Base-by-base conservation (phyloP, 2,329 filamentous ascomycete genomes). In the Colletotrichum echinochloae region DNA sequence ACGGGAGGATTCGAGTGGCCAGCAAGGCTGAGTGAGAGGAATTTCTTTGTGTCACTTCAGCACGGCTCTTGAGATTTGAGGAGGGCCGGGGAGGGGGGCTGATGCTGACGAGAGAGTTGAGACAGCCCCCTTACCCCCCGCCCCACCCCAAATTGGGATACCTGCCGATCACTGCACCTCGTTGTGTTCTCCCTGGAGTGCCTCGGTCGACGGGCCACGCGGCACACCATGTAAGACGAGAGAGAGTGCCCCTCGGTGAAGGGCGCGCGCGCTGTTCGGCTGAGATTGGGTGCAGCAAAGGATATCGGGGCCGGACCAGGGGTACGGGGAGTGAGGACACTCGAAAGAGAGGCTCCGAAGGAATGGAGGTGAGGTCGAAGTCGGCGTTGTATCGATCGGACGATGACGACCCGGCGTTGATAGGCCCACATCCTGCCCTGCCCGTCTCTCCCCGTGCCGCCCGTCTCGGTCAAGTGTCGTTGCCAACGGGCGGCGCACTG, bases 81-180 rank as follows among this genome's bases (percentile, higher is more conserved):
- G n/a, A 39, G n/a, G 30, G n/a, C n/a, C n/a, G 20, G 7, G 30
- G 20, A 5, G 41, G 18, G 18, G 44, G 9, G 8, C 8, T 28
- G n/a, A 49, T 35, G 57, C 57, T 60, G 30, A 60, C 28, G 14
- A 37, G 48, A 51, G n/a, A n/a, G n/a, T n/a, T n/a, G n/a, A n/a
- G 26, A 51, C 26, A 14, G 7, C 8, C 16, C 26, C 23, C n/a
- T 5, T 14, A 33, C 30, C 5, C 37, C 37, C 14, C 37, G 3
- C 3, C 11, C 5, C 16, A 5, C 35, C 11, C 35, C 35, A 14
- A 14, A 46, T 46, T 20, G 20, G 14, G 18, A 18, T 11, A 52
- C 16, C 51, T 14, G 30, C 30, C 33, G 51, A 51, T 28, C 26
- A 4, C 8, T 30, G 26, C 26, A 30, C 16, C 14, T 30, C 12